A percentile compares a stretch with the other conserved stretches of the same genome.
phyloP scores from a whole-genome alignment of 148 eudicot genomes.

The Rhododendron williamsianum region DNA sequence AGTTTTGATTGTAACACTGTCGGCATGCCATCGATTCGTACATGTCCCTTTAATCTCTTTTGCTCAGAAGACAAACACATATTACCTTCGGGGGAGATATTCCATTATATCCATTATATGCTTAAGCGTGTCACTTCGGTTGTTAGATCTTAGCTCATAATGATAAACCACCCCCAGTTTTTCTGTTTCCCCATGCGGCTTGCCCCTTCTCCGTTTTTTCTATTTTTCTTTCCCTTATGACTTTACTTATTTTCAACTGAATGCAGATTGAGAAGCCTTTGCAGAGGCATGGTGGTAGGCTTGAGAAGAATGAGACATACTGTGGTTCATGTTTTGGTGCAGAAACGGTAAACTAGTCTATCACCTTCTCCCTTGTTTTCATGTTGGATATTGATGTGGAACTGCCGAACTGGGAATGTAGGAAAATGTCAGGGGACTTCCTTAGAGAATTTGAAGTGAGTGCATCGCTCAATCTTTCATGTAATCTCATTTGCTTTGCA shows the following conservation, averaged over 20 bases:
- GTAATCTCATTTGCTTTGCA: background rate
- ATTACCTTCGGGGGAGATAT: background rate
- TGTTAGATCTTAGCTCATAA: background rate
- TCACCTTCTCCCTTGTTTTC: background rate
- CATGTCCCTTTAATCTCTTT: background rate
- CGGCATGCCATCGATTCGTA: too few relatives aligned
- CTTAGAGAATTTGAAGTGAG: background rate
- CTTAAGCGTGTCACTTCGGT: background rate
- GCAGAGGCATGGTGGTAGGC: conserved; percentile 97
- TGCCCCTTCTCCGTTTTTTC: background rate
- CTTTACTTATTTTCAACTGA: background rate
- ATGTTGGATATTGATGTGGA: background rate
- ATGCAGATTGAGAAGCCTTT: conserved; percentile 81
- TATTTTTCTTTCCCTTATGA: background rate
- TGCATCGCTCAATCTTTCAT: background rate
- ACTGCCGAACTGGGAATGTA: background rate
- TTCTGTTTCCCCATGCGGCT: background rate
- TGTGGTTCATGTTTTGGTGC: conserved; percentile 99
- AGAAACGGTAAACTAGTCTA: conserved; percentile 46
- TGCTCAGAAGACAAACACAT: background rate
- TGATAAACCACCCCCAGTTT: background rate
- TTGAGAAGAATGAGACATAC: conserved; percentile 77
- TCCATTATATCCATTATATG: background rate
- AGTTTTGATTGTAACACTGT: background rate
- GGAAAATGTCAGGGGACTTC: background rate